phyloP scores from a whole-genome alignment of 2,329 filamentous ascomycete genomes.

The Rutstroemia sp. region DNA sequence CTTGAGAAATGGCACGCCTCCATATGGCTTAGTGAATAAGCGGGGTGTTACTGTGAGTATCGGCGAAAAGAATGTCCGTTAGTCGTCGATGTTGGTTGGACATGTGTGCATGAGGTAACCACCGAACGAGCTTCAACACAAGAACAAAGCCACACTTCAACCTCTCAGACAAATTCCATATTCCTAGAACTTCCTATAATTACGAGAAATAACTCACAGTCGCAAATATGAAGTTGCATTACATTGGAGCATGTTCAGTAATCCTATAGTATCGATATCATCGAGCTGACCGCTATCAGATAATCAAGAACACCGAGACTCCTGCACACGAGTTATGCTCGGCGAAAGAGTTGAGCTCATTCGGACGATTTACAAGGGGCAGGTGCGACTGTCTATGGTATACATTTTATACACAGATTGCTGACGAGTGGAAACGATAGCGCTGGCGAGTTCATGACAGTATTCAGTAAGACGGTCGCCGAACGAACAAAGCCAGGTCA shows the following conservation, averaged over 20 bases:
- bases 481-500: conserved; percentile 76
- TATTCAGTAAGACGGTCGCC: conserved; percentile 82
- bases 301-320: conserved; percentile 72
- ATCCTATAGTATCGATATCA: conserved; percentile 16
- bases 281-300: conserved; percentile 41
- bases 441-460: conserved; percentile 64
- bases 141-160: background rate
- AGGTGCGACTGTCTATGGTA: background rate
- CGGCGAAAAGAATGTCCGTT: conserved; percentile 7
- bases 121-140: background rate
- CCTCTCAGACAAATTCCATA: background rate
- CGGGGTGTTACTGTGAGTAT: background rate
- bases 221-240: conserved; percentile 73
- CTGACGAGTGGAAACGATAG: conserved; percentile 21
- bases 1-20: background rate
- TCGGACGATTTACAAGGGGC: conserved; percentile 3
- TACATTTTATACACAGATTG: background rate
- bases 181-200: background rate
- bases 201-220: conserved; percentile 6
- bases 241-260: conserved; percentile 63
- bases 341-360: conserved; percentile 66
- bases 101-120: background rate
- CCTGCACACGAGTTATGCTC: conserved; percentile 69
- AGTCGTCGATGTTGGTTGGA: background rate
- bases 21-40: background rate